Evolutionary conservation across 2,329 filamentous ascomycete genomes (phyloP).

Genomic region (Colletotrichum cereale): DNA sequence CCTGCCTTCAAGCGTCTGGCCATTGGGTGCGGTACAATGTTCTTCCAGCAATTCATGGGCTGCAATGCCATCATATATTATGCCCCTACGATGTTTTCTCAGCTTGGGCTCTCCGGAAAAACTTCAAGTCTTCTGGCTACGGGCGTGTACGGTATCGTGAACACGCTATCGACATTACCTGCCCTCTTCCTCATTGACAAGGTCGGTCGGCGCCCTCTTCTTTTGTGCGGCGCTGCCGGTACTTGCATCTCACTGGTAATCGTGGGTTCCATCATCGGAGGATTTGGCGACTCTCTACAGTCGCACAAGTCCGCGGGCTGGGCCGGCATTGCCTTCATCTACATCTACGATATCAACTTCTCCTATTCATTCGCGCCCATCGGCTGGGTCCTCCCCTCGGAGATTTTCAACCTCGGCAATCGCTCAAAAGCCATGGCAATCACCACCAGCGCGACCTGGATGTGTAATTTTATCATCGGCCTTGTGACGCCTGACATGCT

Average conservation of each 20-base stretch:
- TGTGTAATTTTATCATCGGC: conserved; percentile 58
- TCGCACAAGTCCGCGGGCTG: conserved; percentile 65
- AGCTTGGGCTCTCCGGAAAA: neutral
- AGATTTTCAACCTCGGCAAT: conserved; percentile 70
- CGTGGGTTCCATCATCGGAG: neutral
- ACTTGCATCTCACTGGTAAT: neutral
- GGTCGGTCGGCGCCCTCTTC: neutral
- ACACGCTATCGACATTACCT: neutral
- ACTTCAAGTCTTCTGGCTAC: neutral
- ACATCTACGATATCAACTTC: conserved; percentile 63
- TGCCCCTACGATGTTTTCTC: neutral
- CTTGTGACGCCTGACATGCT: conserved; percentile 67
- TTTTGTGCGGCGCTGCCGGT: neutral
- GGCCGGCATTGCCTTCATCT: conserved; percentile 69
- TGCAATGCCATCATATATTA: neutral
- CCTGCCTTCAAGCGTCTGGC: neutral
- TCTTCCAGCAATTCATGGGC: neutral
- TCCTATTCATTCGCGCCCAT: conserved; percentile 56
- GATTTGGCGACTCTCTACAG: conserved; percentile 56
- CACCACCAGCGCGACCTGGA: conserved; percentile 69
- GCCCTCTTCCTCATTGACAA: neutral
- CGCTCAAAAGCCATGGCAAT: conserved; percentile 72
- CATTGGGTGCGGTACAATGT: neutral
- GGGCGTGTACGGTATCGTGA: neutral
- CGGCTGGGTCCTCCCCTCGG: conserved; percentile 68